These are phyloP conservation scores for Phytopythium ostracodes DNA, from an alignment of 352 stramenopile species.

Conservation along the genomic window DNA sequence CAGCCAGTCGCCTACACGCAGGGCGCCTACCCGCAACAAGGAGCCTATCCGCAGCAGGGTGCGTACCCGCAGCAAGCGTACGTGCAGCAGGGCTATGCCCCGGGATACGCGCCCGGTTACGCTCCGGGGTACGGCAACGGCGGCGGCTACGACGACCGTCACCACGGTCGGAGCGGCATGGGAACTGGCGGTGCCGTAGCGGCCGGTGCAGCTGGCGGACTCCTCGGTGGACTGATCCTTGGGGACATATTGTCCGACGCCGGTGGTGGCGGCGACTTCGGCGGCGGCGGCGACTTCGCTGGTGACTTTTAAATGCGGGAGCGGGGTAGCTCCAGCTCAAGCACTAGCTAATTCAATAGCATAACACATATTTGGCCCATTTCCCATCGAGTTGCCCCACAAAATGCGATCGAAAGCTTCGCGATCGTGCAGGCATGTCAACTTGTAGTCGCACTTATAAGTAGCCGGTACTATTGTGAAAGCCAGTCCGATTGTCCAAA, in stretches of 20 bases:
- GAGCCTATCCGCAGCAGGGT: slow-evolving; percentile 25
- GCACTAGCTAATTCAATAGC: not conserved
- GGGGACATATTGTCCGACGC: slow-evolving; percentile 34
- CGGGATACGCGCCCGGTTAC: slow-evolving; percentile 32
- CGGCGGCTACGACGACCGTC: slow-evolving; percentile 16
- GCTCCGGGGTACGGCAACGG: slow-evolving; percentile 20
- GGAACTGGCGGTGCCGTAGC: slow-evolving; percentile 30
- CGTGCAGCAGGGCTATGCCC: slow-evolving; percentile 32
- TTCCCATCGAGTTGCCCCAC: not conserved
- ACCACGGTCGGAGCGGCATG: slow-evolving; percentile 28
- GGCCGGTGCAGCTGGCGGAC: slow-evolving; percentile 29
- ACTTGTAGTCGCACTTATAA: too few relatives aligned
- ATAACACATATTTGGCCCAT: not conserved
- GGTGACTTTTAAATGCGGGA: slow-evolving; percentile 14
- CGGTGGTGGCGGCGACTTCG: slow-evolving; percentile 15
- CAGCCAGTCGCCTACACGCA: slow-evolving; percentile 11
- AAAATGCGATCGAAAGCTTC: not conserved
- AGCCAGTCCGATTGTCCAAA: too few relatives aligned
- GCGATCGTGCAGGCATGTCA: not conserved
- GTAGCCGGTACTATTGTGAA: too few relatives aligned
- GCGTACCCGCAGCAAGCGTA: slow-evolving; percentile 35
- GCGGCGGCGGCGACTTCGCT: slow-evolving; percentile 5
- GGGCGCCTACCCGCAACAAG: slow-evolving; percentile 17
- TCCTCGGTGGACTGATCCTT: slow-evolving; percentile 35
- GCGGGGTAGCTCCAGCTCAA: not conserved